Evolutionary conservation across 2,329 filamentous ascomycete genomes (phyloP).

Genomic region (Sclerotinia sclerotiorum): DNA sequence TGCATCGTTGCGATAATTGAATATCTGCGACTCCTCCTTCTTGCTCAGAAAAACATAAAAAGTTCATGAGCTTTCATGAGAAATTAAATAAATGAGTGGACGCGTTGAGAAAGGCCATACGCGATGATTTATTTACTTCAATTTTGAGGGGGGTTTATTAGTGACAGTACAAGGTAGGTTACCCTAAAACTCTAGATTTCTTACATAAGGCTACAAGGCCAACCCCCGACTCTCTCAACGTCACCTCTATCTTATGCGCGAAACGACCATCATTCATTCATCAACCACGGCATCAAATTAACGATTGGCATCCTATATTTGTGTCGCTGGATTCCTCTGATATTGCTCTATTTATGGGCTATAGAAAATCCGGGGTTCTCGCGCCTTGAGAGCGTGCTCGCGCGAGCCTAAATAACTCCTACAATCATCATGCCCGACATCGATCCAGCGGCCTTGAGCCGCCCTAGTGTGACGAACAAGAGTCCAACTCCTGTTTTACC

Average conservation of each 20-base stretch:
- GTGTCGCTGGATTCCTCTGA: slow-evolving; percentile 32
- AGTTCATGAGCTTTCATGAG: slow-evolving; percentile 13
- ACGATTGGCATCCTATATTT: slow-evolving; percentile 32
- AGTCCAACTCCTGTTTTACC: slow-evolving; percentile 60
- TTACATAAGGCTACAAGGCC: slow-evolving; percentile 23
- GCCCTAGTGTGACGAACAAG: slow-evolving; percentile 50
- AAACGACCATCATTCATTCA: slow-evolving; percentile 29
- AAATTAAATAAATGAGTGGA: slow-evolving; percentile 21
- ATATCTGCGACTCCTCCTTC: slow-evolving; percentile 3
- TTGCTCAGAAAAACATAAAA: background rate
- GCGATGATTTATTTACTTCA: slow-evolving; percentile 22
- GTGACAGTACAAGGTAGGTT: background rate
- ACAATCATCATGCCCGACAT: slow-evolving; percentile 61
- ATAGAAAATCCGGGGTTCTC: slow-evolving; percentile 30
- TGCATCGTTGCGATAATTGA: slow-evolving; percentile 36
- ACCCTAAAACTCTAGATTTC: slow-evolving; percentile 22
- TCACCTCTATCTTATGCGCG: slow-evolving; percentile 24
- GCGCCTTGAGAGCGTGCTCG: slow-evolving; percentile 34
- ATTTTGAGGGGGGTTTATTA: background rate
- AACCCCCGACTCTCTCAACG: slow-evolving; percentile 23
- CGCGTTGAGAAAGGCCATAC: slow-evolving; percentile 16
- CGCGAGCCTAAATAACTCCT: slow-evolving; percentile 28
- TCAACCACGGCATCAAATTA: slow-evolving; percentile 28
- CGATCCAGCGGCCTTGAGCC: slow-evolving; percentile 68
- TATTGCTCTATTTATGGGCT: slow-evolving; percentile 35